phyloP scores from a whole-genome alignment of 768 basidiomycete genomes.

The Lactarius hengduanensis region DNA sequence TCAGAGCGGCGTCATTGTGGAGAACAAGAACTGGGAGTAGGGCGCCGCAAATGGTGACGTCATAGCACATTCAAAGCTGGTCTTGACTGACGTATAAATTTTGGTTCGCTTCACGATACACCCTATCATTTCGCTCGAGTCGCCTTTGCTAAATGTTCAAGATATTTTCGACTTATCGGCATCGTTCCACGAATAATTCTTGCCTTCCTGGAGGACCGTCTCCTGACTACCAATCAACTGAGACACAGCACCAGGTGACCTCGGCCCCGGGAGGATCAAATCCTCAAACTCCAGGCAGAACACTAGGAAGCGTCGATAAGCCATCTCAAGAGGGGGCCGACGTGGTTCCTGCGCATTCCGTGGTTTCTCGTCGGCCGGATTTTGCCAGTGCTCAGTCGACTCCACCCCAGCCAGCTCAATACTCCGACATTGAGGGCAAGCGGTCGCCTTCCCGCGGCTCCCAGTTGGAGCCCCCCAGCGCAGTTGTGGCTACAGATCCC shows the following conservation, averaged over 20 bases:
- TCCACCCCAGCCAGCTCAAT: background rate
- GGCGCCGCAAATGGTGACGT: background rate
- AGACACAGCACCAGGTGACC: background rate
- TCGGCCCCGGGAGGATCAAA: background rate
- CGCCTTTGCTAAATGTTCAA: slow-evolving; percentile 6
- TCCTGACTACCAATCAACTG: slow-evolving; percentile 9
- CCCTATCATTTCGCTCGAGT: background rate
- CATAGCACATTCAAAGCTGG: background rate
- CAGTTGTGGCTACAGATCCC: background rate
- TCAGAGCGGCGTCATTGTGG: no score
- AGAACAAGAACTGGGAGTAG: no score
- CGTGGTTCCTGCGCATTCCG: background rate
- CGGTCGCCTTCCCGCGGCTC: background rate
- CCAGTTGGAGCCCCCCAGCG: background rate
- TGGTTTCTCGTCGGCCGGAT: background rate
- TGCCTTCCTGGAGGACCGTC: slow-evolving; percentile 17
- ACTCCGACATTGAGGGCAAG: background rate
- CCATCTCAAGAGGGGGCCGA: background rate
- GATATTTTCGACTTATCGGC: background rate
- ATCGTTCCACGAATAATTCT: background rate
- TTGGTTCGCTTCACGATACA: background rate
- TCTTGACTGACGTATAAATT: background rate
- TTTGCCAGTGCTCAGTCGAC: background rate
- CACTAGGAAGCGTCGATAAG: background rate
- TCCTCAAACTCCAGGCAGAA: background rate